Evolutionary conservation across 306 rosid genomes (phyloP).

Genomic region (Vigna mungo): DNA sequence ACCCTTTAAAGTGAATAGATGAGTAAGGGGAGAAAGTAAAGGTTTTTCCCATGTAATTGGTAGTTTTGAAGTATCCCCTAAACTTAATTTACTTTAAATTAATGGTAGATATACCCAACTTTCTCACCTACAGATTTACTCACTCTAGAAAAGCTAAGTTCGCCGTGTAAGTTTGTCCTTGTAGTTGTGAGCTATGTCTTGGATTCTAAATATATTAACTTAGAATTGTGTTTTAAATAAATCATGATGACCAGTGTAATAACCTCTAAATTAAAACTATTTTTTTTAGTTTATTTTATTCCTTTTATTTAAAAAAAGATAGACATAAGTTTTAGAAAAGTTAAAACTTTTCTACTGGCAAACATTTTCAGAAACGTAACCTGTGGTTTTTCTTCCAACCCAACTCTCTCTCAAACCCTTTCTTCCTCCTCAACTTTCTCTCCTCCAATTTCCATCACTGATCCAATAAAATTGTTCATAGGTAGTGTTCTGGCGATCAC

Average conservation of each 20-base stretch:
- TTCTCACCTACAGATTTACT: neutral
- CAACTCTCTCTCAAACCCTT: no score
- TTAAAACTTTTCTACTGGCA: no score
- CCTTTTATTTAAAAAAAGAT: no score
- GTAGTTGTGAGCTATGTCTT: neutral
- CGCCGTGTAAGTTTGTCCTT: neutral
- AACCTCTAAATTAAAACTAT: no score
- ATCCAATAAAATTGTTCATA: no score
- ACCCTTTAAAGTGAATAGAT: neutral
- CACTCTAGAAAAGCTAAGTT: neutral
- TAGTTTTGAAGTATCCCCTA: neutral
- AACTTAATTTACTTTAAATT: neutral
- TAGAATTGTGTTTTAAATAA: neutral
- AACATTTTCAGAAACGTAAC: no score
- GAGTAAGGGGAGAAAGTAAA: neutral
- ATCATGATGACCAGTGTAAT: slow-evolving; percentile 30
- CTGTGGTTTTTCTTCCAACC: no score
- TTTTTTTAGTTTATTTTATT: no score
- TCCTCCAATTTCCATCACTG: no score
- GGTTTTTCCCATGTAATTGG: neutral
- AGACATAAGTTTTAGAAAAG: no score
- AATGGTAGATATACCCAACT: neutral
- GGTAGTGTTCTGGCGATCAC: no score
- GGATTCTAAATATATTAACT: slow-evolving; percentile 9
- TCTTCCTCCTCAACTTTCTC: no score